Base-by-base conservation (phyloP, 2,329 filamentous ascomycete species). In the Aspergillus intermedius region DNA sequence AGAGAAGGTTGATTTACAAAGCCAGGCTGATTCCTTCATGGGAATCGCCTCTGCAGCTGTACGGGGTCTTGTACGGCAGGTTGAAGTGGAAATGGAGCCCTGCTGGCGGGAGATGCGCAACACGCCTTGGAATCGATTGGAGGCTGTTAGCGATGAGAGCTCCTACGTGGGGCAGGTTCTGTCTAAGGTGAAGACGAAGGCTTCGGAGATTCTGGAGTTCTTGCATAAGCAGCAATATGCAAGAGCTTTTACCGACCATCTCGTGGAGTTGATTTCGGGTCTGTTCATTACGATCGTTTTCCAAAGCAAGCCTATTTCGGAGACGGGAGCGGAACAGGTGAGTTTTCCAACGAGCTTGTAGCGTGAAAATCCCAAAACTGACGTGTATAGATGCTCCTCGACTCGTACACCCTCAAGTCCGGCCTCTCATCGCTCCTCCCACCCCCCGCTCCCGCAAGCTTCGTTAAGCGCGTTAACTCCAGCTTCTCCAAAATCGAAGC, bases 41-140 rank as follows among this genome's bases (percentile, higher is more conserved):
- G 91, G 91, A 2, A 91, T 98, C 34, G 93, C 91, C 2, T 91
- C 88, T 62, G 86, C 90, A 10, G 86, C 89, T 3, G 86, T 98
- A 5, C 78, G 93, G 44, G 81, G 87, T 0, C 76, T 98, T 42
- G 91, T 97, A 4, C 84, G 87, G 52, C 85, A 84, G 60, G 87
- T 95, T 4, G 91, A 95, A 64, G 67, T 84, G 1, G 86, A 86
- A 46, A 86, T 90, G 59, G 91, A 97, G 55, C 81, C 86, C 0
- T 84, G 86, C 13, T 98, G 91, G 93, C 82, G 91, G 49, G 93
- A 97, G 73, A 98, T 98, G 93, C 86, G 85, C 54, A 95, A 96
- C 64, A 95, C 87, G 0, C 87, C 91, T 44, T 98, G 93, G 93
- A 87, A 85, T 67, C 90, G 87, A 55, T 87, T 98, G 76, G 93